Conservation (phyloP, 495 filamentous ascomycete species). For the Alectoria sarmentosa region DNA sequence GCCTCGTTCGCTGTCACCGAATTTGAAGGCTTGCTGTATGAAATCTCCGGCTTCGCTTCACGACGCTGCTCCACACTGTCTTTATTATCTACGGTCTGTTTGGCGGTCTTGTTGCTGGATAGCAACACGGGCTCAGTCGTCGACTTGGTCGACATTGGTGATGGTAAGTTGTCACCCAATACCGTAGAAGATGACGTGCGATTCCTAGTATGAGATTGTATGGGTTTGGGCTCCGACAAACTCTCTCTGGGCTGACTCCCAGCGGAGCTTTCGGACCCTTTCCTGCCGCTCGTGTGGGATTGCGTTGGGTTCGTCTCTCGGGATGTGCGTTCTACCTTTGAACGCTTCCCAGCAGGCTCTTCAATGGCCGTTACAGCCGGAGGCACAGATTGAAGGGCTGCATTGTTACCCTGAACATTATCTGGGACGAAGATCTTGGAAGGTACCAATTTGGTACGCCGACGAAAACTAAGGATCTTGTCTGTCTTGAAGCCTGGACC, state of each 20-base stretch:
- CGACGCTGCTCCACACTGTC: not conserved
- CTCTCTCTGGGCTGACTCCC: constrained; percentile 9
- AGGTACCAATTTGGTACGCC: constrained; percentile 18
- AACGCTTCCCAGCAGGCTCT: constrained; percentile 7
- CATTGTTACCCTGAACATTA: not conserved
- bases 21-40: not conserved
- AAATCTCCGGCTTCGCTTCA: not conserved
- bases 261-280: constrained; percentile 7
- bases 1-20: not conserved
- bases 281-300: constrained; percentile 1
- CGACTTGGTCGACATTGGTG: constrained; percentile 10
- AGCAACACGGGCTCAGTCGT: constrained; percentile 15
- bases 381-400: constrained; percentile 11
- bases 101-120: not conserved
- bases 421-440: constrained; percentile 13
- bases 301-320: constrained; percentile 3
- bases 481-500: constrained; percentile 19
- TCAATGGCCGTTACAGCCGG: not conserved
- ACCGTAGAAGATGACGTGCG: constrained; percentile 23
- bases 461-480: constrained; percentile 19
- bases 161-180: constrained; percentile 8
- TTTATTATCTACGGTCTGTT: not conserved
- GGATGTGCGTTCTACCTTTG: constrained; percentile 6
- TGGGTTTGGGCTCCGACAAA: not conserved
- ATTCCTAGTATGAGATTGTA: constrained; percentile 19